These are phyloP conservation scores for Coniochaeta pulveracea DNA, from an alignment of 2,329 filamentous ascomycete genomes.

Conservation along the genomic window DNA sequence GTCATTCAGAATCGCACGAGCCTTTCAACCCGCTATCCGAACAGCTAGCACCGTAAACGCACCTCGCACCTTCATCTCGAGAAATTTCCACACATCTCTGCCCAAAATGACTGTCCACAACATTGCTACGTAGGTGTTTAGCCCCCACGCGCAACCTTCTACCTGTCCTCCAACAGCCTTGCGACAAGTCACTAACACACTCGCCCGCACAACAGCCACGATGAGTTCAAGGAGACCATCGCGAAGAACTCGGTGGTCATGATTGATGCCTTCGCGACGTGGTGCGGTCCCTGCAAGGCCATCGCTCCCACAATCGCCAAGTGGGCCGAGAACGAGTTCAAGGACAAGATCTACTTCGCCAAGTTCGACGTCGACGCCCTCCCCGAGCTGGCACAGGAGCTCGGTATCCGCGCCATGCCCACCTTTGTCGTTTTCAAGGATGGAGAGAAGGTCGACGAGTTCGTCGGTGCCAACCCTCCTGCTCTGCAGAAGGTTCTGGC, in stretches of 20 bases:
- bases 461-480: constrained; percentile 72
- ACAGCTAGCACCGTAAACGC: constrained; percentile 6
- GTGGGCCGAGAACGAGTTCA: constrained; percentile 39
- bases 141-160: background rate
- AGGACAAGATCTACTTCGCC: constrained; percentile 56
- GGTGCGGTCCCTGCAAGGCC: constrained; percentile 93
- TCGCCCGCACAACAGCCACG: constrained; percentile 8
- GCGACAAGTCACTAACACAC: background rate
- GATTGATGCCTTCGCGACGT: constrained; percentile 78
- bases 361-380: constrained; percentile 88
- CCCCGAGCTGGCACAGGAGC: constrained; percentile 61
- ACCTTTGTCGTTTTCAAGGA: constrained; percentile 80
- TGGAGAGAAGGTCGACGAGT: constrained; percentile 58
- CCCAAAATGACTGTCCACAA: constrained; percentile 32
- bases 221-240: constrained; percentile 23
- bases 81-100: constrained; percentile 23
- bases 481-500: constrained; percentile 42
- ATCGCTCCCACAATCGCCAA: constrained; percentile 67
- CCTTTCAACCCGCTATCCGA: constrained; percentile 9
- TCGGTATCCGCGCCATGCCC: constrained; percentile 82
- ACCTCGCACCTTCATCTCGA: constrained; percentile 13
- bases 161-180: background rate
- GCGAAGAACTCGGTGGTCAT: constrained; percentile 44
- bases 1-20: constrained; percentile 4
- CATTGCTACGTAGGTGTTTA: constrained; percentile 21